These are phyloP conservation scores for Linderniella brevidens DNA, from an alignment of 257 asterid species.

Conservation along the genomic window DNA sequence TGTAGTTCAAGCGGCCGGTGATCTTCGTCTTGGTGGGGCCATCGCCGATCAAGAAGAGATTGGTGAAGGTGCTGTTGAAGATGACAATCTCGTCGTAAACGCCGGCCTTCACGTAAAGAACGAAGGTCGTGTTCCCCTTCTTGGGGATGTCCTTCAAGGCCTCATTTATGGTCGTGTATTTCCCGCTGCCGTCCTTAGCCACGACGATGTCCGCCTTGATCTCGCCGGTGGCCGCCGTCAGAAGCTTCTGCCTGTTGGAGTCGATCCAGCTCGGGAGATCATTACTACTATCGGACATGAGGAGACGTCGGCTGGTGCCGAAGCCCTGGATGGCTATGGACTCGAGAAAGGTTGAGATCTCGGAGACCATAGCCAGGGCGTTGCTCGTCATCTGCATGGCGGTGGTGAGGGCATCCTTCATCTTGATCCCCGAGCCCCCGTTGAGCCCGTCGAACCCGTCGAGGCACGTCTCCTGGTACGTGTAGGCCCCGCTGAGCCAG, in stretches of 20 bases:
- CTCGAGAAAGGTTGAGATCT: conserved; percentile 23
- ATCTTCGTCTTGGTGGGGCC: conserved; percentile 72
- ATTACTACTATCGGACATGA: conserved; percentile 11
- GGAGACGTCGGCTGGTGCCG: conserved; percentile 28
- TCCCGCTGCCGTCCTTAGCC: conserved; percentile 60
- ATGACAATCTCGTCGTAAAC: conserved; percentile 39
- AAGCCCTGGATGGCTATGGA: conserved; percentile 10
- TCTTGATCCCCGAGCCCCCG: conserved; percentile 39
- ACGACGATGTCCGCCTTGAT: conserved; percentile 29
- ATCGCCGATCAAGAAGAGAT: conserved; percentile 40
- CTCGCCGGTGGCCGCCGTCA: background rate
- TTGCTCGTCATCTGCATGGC: conserved; percentile 60
- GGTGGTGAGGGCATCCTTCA: conserved; percentile 28
- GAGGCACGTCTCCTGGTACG: conserved; percentile 68
- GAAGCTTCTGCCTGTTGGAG: conserved; percentile 16
- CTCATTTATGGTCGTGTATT: conserved; percentile 24
- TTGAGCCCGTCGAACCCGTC: conserved; percentile 42
- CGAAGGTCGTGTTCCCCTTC: conserved; percentile 16
- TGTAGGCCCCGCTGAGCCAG: conserved; percentile 74
- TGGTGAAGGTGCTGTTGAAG: conserved; percentile 16
- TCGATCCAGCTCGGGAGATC: conserved; percentile 28
- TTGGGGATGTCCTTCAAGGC: conserved; percentile 28
- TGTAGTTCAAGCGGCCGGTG: conserved; percentile 45
- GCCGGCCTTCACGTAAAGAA: conserved; percentile 44
- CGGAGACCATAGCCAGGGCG: conserved; percentile 68